These are phyloP conservation scores for Effrenium voratum DNA, from an alignment of 73 alveolate species.

Conservation along the genomic window DNA sequence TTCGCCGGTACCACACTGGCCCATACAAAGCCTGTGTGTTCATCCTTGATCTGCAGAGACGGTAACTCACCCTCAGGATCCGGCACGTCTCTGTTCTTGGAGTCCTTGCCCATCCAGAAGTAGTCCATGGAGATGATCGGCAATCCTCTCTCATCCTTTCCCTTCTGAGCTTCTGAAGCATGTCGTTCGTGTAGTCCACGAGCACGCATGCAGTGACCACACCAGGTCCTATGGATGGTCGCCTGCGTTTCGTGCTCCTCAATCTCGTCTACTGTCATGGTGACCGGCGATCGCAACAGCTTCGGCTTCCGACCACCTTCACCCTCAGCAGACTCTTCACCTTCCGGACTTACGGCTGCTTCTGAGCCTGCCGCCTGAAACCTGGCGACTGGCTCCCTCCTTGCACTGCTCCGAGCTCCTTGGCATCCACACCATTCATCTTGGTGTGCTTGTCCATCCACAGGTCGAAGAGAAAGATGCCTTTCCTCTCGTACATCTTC, in stretches of 20 bases:
- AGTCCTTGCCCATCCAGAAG: background rate
- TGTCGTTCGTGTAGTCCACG: background rate
- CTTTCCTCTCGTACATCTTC: background rate
- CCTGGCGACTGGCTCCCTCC: background rate
- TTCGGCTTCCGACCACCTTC: background rate
- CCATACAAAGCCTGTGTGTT: background rate
- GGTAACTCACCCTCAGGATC: background rate
- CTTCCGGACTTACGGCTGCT: slow-evolving; percentile 3
- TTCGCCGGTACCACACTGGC: background rate
- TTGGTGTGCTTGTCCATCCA: background rate
- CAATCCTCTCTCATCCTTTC: background rate
- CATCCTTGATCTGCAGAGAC: background rate
- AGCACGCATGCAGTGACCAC: slow-evolving; percentile 5
- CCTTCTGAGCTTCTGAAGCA: background rate
- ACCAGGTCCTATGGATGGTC: background rate
- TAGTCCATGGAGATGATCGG: background rate
- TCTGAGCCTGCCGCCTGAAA: background rate
- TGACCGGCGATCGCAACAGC: background rate
- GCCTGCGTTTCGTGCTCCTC: background rate
- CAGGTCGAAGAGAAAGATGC: background rate
- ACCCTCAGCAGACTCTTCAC: background rate
- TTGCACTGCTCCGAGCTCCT: background rate
- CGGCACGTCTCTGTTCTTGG: too few species aligned
- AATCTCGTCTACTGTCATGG: background rate
- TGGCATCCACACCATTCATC: background rate